phyloP scores from a whole-genome alignment of 768 basidiomycete genomes.

The Auriculariales sp. region DNA sequence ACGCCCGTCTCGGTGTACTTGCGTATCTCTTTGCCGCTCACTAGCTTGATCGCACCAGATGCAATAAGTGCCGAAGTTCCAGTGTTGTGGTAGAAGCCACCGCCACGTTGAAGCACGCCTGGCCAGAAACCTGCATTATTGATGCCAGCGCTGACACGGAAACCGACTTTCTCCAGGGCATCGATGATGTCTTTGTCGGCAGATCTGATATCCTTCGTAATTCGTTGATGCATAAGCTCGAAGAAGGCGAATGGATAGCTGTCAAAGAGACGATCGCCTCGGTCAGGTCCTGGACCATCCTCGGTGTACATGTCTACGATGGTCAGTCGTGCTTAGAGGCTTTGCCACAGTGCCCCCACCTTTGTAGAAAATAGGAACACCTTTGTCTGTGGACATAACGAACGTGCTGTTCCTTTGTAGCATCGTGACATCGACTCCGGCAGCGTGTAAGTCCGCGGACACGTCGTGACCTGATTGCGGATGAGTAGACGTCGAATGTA shows the following conservation, averaged over 20 bases:
- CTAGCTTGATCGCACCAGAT: conserved; percentile 57
- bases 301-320: conserved; percentile 26
- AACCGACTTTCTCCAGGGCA: conserved; percentile 41
- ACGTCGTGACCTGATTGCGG: conserved; percentile 29
- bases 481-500: no score
- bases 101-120: conserved; percentile 31
- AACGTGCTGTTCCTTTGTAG: conserved; percentile 44
- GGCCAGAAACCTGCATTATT: conserved; percentile 37
- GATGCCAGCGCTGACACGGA: conserved; percentile 35
- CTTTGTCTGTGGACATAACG: conserved; percentile 30
- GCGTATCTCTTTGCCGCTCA: conserved; percentile 39
- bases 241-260: conserved; percentile 27
- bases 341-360: conserved; percentile 13
- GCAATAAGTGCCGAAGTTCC: conserved; percentile 47
- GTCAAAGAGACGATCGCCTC: conserved; percentile 35
- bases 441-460: conserved; percentile 27
- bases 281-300: conserved; percentile 30
- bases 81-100: conserved; percentile 55
- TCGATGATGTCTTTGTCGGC: conserved; percentile 46
- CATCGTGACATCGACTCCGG: conserved; percentile 30
- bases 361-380: conserved; percentile 18
- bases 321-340: background rate
- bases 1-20: conserved; percentile 29
- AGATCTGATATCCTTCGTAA: conserved; percentile 30
- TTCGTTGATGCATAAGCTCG: conserved; percentile 21